Conservation (phyloP, 257 asterid genomes). For the Nicotiana otophora region DNA sequence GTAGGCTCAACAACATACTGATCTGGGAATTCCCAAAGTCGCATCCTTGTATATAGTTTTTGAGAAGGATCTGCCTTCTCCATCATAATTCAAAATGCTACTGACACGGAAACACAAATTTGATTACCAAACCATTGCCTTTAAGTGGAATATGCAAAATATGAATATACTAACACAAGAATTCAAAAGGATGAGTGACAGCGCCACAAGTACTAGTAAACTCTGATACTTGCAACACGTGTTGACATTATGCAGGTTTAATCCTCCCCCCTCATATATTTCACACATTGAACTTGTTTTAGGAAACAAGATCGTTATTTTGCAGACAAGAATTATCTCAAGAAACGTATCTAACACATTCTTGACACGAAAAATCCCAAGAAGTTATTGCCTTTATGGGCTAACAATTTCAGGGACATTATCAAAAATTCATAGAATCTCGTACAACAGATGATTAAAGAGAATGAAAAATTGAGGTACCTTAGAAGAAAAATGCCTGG, state of each 20-base stretch:
- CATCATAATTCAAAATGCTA: constrained; percentile 51
- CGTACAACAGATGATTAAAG: neutral
- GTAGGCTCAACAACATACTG: constrained; percentile 80
- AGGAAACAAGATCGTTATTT: too few relatives aligned
- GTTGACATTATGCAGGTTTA: neutral
- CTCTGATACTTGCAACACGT: neutral
- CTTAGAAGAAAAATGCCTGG: neutral
- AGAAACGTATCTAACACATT: neutral
- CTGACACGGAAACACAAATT: neutral
- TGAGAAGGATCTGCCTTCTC: constrained; percentile 64
- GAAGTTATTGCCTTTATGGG: neutral
- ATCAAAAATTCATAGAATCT: neutral
- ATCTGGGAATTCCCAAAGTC: constrained; percentile 86
- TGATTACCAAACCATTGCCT: neutral
- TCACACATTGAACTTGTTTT: too few relatives aligned
- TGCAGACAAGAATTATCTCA: too few relatives aligned
- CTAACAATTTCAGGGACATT: neutral
- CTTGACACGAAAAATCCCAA: neutral
- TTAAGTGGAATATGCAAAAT: neutral
- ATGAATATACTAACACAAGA: neutral
- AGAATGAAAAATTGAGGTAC: neutral
- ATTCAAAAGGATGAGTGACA: neutral
- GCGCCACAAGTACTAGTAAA: neutral
- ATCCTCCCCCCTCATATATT: too few relatives aligned
- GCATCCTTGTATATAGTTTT: constrained; percentile 70